Percentiles rank a stretch among this genome's conserved stretches.
Evolutionary conservation across 225 moss, liverwort and hornwort genomes (phyloP).

Genomic region (Physcomitrellopsis africana): DNA sequence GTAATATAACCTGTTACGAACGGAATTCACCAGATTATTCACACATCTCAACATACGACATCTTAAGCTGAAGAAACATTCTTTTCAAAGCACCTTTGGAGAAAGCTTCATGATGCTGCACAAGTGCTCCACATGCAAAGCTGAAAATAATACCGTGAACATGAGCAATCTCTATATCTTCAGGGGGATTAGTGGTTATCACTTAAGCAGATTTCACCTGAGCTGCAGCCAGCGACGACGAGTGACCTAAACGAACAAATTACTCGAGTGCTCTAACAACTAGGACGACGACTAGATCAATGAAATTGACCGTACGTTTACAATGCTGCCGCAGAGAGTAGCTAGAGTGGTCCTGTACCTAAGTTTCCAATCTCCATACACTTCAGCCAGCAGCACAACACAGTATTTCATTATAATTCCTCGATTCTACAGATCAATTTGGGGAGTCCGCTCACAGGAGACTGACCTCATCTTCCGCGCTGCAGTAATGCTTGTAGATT

Average conservation of each 20-base stretch:
- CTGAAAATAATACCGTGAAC: background rate
- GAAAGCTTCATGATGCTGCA: background rate
- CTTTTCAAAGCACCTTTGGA: background rate
- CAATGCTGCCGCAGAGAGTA: conserved; percentile 3
- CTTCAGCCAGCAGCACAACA: too few species aligned
- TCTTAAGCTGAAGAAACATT: background rate
- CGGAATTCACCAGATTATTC: conserved; percentile 18
- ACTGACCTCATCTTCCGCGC: conserved; percentile 93
- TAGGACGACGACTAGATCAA: conserved; percentile 10
- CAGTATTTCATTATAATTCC: background rate
- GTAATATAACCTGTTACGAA: conserved; percentile 77
- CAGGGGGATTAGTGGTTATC: background rate
- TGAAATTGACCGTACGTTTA: background rate
- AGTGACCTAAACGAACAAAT: conserved; percentile 12
- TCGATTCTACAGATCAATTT: conserved; percentile 7
- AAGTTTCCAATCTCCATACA: background rate
- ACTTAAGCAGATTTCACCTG: background rate
- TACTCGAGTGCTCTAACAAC: conserved; percentile 9
- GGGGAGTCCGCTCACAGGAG: background rate
- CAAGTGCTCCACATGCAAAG: conserved; percentile 5
- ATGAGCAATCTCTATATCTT: background rate
- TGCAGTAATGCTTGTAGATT: conserved; percentile 88
- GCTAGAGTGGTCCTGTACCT: background rate
- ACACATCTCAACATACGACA: background rate
- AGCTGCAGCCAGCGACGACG: conserved; percentile 11